A percentile compares a stretch with the other conserved stretches of the same genome.
These are phyloP conservation scores for Syzygium syzygioides DNA, from an alignment of 441 rosid species.

Conservation along the genomic window DNA sequence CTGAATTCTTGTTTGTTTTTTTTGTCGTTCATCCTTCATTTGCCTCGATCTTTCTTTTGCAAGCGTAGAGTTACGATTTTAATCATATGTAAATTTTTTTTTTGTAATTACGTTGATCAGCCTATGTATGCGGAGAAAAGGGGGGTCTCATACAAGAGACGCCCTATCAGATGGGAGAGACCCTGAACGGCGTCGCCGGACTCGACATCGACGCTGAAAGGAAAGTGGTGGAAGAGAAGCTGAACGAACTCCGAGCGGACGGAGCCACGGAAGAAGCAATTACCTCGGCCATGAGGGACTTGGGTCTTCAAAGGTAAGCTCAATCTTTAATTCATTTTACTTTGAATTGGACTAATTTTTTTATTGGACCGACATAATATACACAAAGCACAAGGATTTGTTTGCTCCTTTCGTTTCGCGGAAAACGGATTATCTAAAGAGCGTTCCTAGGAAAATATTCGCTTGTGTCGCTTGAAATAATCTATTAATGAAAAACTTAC, in stretches of 20 bases:
- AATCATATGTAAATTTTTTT: not conserved
- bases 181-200: slow-evolving; percentile 47
- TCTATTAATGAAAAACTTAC: not conserved
- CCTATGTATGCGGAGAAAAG: slow-evolving; percentile 72
- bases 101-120: slow-evolving; percentile 20
- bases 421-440: fast-evolving
- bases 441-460: fast-evolving
- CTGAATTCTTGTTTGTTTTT: not conserved
- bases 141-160: slow-evolving; percentile 54
- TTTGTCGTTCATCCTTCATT: not conserved
- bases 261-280: not conserved
- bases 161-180: slow-evolving; percentile 47
- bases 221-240: not conserved
- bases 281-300: not conserved
- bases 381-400: not conserved
- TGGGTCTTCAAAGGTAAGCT: not conserved
- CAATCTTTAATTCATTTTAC: not conserved
- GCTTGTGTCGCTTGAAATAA: fast-evolving
- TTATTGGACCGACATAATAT: not conserved
- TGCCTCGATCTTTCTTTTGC: not conserved
- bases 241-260: not conserved
- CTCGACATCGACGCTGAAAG: slow-evolving; percentile 55
- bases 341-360: not conserved
- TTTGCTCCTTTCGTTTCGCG: fast-evolving
- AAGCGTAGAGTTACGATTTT: not conserved